A percentile compares a stretch with the other conserved stretches of the same genome.
Evolutionary conservation across 306 rosid genomes (phyloP).

Genomic region (Macrotyloma uniflorum): DNA sequence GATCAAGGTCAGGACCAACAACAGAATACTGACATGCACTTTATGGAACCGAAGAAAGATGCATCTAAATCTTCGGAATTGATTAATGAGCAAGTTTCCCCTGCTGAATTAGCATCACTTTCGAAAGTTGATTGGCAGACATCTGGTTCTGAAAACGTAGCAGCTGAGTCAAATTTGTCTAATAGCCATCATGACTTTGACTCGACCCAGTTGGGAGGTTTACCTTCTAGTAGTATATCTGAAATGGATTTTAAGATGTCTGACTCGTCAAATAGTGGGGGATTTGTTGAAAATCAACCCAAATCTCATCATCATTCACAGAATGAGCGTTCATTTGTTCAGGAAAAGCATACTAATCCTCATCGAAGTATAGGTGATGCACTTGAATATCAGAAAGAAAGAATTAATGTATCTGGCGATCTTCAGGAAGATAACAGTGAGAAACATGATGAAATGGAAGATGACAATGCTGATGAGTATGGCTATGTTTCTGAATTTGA

Average conservation of each 20-base stretch:
- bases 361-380: slow-evolving; percentile 75
- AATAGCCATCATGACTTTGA: slow-evolving; percentile 47
- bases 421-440: slow-evolving; percentile 52
- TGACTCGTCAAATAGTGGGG: slow-evolving; percentile 67
- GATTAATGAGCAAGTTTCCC: slow-evolving; percentile 47
- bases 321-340: slow-evolving; percentile 48
- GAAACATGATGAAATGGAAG: slow-evolving; percentile 56
- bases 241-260: slow-evolving; percentile 59
- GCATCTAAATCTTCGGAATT: slow-evolving; percentile 46
- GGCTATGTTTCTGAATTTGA: slow-evolving; percentile 80
- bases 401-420: slow-evolving; percentile 69
- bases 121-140: slow-evolving; percentile 54
- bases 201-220: slow-evolving; percentile 59
- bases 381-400: slow-evolving; percentile 74
- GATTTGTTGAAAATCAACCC: slow-evolving; percentile 50
- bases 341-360: slow-evolving; percentile 76
- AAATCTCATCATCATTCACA: slow-evolving; percentile 43
- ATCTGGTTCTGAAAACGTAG: slow-evolving; percentile 47
- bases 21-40: slow-evolving; percentile 52
- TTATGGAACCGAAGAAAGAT: slow-evolving; percentile 47
- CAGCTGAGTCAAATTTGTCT: slow-evolving; percentile 57
- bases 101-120: slow-evolving; percentile 54
- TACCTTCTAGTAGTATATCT: slow-evolving; percentile 61
- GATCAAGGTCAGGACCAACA: slow-evolving; percentile 45
- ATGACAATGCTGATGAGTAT: slow-evolving; percentile 80